phyloP scores from a whole-genome alignment of 2,329 filamentous ascomycete species.

The Neobulgaria alba region DNA sequence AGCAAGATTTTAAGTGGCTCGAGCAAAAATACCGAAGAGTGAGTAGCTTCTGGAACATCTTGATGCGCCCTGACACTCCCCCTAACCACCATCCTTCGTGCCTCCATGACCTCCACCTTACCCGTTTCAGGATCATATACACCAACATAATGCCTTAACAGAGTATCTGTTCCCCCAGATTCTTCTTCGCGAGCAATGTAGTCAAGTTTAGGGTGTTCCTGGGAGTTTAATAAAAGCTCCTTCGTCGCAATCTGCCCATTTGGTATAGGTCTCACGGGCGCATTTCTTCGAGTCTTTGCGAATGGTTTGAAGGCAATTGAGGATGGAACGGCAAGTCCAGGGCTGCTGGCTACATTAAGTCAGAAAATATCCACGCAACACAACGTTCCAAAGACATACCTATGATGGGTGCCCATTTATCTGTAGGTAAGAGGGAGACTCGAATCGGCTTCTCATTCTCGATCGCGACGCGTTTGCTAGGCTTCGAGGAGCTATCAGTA shows the following conservation, averaged over 20 bases:
- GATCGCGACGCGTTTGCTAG: slow-evolving; percentile 46
- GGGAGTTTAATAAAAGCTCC: slow-evolving; percentile 50
- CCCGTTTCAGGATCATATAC: slow-evolving; percentile 54
- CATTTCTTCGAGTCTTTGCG: slow-evolving; percentile 23
- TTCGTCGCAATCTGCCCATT: slow-evolving; percentile 26
- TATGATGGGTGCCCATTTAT: slow-evolving; percentile 44
- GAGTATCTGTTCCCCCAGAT: slow-evolving; percentile 30
- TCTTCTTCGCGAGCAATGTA: slow-evolving; percentile 50
- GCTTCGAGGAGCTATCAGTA: slow-evolving; percentile 31
- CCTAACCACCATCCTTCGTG: slow-evolving; percentile 55
- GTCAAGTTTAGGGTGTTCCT: slow-evolving; percentile 47
- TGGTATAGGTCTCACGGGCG: slow-evolving; percentile 14
- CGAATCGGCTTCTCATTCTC: slow-evolving; percentile 33
- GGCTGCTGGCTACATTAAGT: slow-evolving; percentile 25
- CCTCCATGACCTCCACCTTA: slow-evolving; percentile 51
- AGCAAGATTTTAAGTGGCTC: slow-evolving; percentile 9
- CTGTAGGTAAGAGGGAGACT: slow-evolving; percentile 38
- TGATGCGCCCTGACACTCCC: slow-evolving; percentile 49
- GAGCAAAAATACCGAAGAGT: slow-evolving; percentile 25
- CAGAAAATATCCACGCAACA: not conserved
- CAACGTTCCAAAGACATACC: slow-evolving; percentile 32
- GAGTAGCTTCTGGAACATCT: slow-evolving; percentile 37
- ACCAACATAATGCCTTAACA: slow-evolving; percentile 56
- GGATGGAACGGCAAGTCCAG: slow-evolving; percentile 27
- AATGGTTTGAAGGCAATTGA: slow-evolving; percentile 28